phyloP scores from a whole-genome alignment of 306 rosid species.

The Vachellia collinsii region DNA sequence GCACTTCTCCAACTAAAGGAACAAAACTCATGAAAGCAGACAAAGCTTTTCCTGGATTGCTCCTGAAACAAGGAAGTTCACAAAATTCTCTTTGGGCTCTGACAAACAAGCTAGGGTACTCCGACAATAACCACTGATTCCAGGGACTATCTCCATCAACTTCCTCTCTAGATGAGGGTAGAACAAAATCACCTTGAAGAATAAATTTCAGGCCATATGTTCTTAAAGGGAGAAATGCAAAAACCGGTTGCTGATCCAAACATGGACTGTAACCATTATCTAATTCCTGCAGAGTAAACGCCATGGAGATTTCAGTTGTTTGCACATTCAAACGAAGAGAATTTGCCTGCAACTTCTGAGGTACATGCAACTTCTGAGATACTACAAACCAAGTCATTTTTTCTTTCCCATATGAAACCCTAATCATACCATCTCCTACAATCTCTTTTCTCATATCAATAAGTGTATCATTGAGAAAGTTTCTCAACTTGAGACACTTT shows the following conservation, averaged over 20 bases:
- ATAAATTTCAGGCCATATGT: slow-evolving; percentile 89
- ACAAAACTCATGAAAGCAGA: slow-evolving; percentile 89
- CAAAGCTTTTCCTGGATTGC: slow-evolving; percentile 80
- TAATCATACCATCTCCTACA: slow-evolving; percentile 71
- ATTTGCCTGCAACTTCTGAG: slow-evolving; percentile 67
- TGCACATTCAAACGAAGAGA: slow-evolving; percentile 63
- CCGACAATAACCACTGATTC: slow-evolving; percentile 94
- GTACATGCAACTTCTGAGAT: slow-evolving; percentile 67
- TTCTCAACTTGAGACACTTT: slow-evolving; percentile 77
- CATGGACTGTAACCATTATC: slow-evolving; percentile 62
- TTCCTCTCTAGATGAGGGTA: slow-evolving; percentile 99
- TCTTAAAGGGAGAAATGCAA: slow-evolving; percentile 95
- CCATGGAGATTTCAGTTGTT: slow-evolving; percentile 87
- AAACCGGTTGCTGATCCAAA: slow-evolving; percentile 81
- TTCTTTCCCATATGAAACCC: slow-evolving; percentile 79
- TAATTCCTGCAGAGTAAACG: slow-evolving; percentile 79
- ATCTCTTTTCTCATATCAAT: slow-evolving; percentile 82
- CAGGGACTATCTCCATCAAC: slow-evolving; percentile 96
- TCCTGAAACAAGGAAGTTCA: slow-evolving; percentile 74
- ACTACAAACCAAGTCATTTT: slow-evolving; percentile 89
- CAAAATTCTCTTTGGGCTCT: slow-evolving; percentile 75
- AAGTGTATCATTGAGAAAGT: slow-evolving; percentile 69
- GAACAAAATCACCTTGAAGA: slow-evolving; percentile 95
- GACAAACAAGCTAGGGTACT: slow-evolving; percentile 88
- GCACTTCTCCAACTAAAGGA: slow-evolving; percentile 93